Evolutionary conservation across 1,284 basidiomycete genomes (phyloP).

Genomic region (Phellopilus nigrolimitatus): DNA sequence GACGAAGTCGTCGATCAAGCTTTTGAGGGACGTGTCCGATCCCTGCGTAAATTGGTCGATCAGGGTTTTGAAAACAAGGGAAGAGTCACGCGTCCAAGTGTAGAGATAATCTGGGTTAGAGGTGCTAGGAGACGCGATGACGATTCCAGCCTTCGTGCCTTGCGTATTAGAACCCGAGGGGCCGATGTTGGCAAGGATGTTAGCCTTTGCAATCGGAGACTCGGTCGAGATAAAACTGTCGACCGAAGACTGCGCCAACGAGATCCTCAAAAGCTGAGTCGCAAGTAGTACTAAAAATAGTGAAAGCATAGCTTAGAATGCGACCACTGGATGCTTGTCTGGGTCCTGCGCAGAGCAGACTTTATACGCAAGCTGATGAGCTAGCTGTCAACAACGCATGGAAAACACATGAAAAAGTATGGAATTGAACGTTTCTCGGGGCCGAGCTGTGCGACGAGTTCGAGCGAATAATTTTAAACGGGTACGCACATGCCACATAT

Average conservation of each 20-base stretch:
- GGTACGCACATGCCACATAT: not conserved
- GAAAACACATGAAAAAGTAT: too few species aligned
- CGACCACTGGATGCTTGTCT: too few species aligned
- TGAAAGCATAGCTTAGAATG: constrained; percentile 12
- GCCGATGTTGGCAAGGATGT: constrained; percentile 26
- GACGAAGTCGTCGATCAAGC: constrained; percentile 30
- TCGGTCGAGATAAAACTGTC: constrained; percentile 21
- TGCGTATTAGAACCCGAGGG: constrained; percentile 22
- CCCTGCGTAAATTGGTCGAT: constrained; percentile 34
- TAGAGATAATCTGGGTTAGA: constrained; percentile 36
- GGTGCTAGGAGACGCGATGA: constrained; percentile 36
- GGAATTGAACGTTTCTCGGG: not conserved
- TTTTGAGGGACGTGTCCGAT: constrained; percentile 15
- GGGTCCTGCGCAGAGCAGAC: too few species aligned
- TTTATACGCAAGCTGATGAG: not conserved
- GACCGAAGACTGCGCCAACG: constrained; percentile 11
- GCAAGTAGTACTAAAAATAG: constrained; percentile 6
- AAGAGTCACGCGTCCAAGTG: constrained; percentile 39
- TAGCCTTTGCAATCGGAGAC: constrained; percentile 24
- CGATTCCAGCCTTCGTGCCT: constrained; percentile 23
- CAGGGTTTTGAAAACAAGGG: constrained; percentile 38
- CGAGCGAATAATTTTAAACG: not conserved
- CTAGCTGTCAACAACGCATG: not conserved
- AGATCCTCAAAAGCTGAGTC: constrained; percentile 1
- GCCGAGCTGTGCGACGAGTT: too few species aligned